Evolutionary conservation across 1,284 basidiomycete genomes (phyloP).

Genomic region (Xanthoconium separans): DNA sequence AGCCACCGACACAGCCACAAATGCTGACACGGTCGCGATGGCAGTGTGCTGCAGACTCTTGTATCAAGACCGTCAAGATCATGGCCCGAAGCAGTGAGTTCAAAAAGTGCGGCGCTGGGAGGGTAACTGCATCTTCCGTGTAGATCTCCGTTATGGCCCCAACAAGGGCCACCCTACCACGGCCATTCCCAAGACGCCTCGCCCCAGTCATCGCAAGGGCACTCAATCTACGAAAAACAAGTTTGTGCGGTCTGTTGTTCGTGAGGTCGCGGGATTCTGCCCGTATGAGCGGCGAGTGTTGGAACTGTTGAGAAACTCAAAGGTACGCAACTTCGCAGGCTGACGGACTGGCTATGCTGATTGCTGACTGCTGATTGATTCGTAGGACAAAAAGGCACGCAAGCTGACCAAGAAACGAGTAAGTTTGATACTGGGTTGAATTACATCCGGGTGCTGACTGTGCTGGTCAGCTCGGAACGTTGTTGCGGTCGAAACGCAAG

Average conservation of each 20-base stretch:
- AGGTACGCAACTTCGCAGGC: slow-evolving; percentile 52
- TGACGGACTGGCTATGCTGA: background rate
- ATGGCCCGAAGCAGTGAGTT: slow-evolving; percentile 73
- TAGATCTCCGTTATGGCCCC: slow-evolving; percentile 88
- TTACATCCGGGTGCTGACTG: slow-evolving; percentile 1
- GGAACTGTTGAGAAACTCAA: slow-evolving; percentile 99
- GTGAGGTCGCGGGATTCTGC: slow-evolving; percentile 97
- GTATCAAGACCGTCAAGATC: slow-evolving; percentile 58
- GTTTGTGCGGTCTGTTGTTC: slow-evolving; percentile 88
- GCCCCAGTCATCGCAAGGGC: slow-evolving; percentile 94
- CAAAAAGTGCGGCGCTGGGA: background rate
- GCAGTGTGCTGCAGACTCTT: slow-evolving; percentile 6
- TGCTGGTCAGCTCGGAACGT: slow-evolving; percentile 79
- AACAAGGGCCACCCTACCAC: slow-evolving; percentile 96
- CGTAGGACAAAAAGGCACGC: slow-evolving; percentile 94
- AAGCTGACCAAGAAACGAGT: slow-evolving; percentile 99
- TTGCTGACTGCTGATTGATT: background rate
- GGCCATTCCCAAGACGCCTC: slow-evolving; percentile 72
- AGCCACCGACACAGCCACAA: slow-evolving; percentile 34
- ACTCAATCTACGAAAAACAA: slow-evolving; percentile 81
- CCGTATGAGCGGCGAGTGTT: slow-evolving; percentile 98
- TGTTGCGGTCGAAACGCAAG: slow-evolving; percentile 97
- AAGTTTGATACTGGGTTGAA: slow-evolving; percentile 36
- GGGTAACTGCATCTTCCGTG: slow-evolving; percentile 6
- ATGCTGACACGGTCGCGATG: slow-evolving; percentile 20